These are phyloP conservation scores for Fusarium nanum DNA, from an alignment of 2,329 filamentous ascomycete genomes.

Conservation along the genomic window DNA sequence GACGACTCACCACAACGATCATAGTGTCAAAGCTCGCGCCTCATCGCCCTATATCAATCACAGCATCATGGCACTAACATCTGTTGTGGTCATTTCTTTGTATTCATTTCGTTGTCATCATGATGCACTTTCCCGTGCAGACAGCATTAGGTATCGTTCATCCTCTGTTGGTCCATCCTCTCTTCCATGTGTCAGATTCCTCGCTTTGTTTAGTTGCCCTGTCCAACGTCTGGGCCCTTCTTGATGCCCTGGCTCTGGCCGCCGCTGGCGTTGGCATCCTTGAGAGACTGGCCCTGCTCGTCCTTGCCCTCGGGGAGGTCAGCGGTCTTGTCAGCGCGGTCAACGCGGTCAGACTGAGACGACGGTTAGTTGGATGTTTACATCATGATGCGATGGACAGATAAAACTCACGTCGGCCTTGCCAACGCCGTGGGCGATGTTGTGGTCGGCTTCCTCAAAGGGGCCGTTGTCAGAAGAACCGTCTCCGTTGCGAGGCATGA, in stretches of 20 bases:
- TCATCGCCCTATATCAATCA: not conserved
- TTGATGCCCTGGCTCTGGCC: conserved; percentile 58
- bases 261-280: conserved; percentile 56
- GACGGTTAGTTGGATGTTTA: not conserved
- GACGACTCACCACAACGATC: conserved; percentile 7
- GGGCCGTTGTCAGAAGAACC: conserved; percentile 61
- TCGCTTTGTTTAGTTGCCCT: conserved; percentile 49
- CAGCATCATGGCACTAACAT: not conserved
- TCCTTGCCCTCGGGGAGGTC: conserved; percentile 57
- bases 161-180: conserved; percentile 6
- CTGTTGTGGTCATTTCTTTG: conserved; percentile 22
- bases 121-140: conserved; percentile 24
- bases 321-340: conserved; percentile 63
- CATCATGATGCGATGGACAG: not conserved
- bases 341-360: conserved; percentile 52
- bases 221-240: conserved; percentile 55
- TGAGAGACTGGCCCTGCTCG: conserved; percentile 58
- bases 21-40: not conserved
- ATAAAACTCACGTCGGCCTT: conserved; percentile 51
- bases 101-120: conserved; percentile 36
- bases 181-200: not conserved
- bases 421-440: conserved; percentile 60
- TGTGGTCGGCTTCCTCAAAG: conserved; percentile 53
- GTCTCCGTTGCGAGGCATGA: conserved; percentile 64
- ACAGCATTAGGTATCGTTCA: conserved; percentile 34